Evolutionary conservation across 371 early-diverging fungal genomes (phyloP), one percentile per base, ranked within the genome.

Genomic region (Lichtheimia ramosa): DNA sequence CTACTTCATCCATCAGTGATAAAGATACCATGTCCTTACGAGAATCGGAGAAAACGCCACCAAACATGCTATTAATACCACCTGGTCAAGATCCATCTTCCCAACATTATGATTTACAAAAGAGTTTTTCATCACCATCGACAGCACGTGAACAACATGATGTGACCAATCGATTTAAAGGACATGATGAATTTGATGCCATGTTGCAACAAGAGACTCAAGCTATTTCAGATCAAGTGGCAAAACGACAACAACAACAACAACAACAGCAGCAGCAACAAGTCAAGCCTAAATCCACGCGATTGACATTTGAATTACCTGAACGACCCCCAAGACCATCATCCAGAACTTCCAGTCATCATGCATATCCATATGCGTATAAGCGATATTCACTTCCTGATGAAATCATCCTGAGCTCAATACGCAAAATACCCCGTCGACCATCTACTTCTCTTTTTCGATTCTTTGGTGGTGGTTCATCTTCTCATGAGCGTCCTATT

Each of bases 271-370:
- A 27, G 7, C 27, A 27, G 4, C 43, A 15, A 43, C 43, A n/a
- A n/a, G n/a, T n/a, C 3, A 46, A 46, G 18, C 39, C 51, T 34
- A 28, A 43, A 59, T 24, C 42, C 34, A 60, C 61, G 34, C 42
- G 49, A 12, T 20, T 75, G 4, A 63, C 50, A 27, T 74, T 74
- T 54, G 71, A 62, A 18, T 42, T 74, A 14, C 75, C 75, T 18
- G 46, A 46, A 25, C 51, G 49, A 52, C 59, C 59, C 15, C 28
- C 59, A 0, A 49, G 59, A 27, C 48, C 59, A 2, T 42, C 49
- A 40, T 59, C 59, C 1, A 51, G 46, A 2, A 25, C 10, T 18
- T 48, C 50, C 10, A 25, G 14, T 21, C 48, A 20, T 21, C 48
- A 51, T 25, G 54, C 48, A 41, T 56, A 53, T 15, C 49, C 50